These are phyloP conservation scores for Cicer pinnatifidum DNA, from an alignment of 306 rosid genomes.

Conservation along the genomic window DNA sequence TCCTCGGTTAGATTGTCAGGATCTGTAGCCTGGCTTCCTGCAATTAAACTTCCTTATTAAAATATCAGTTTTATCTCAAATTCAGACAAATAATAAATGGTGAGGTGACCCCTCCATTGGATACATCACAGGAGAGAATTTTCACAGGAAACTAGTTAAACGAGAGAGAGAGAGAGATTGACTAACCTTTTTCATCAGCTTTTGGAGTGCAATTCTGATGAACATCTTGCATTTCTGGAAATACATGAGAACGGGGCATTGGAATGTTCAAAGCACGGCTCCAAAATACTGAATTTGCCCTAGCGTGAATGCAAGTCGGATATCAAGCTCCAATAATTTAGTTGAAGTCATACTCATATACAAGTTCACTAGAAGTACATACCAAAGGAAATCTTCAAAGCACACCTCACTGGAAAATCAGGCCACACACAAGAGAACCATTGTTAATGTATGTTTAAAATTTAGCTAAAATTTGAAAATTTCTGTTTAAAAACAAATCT, in stretches of 20 bases:
- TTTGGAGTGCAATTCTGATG: constrained; percentile 50
- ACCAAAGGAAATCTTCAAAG: constrained; percentile 98
- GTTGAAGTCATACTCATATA: constrained; percentile 20
- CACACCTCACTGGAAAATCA: constrained; percentile 72
- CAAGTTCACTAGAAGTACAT: constrained; percentile 46
- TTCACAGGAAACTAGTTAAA: neutral
- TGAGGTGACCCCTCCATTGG: constrained; percentile 32
- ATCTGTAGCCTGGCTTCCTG: constrained; percentile 57
- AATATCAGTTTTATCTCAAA: constrained; percentile 13
- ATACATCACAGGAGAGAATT: neutral
- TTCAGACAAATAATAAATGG: constrained; percentile 38
- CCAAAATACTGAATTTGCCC: constrained; percentile 98
- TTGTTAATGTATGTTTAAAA: constrained; percentile 23
- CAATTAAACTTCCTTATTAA: constrained; percentile 38
- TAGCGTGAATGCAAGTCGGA: constrained; percentile 50
- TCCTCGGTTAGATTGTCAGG: constrained; percentile 51
- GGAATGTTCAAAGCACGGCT: constrained; percentile 92
- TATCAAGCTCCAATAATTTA: constrained; percentile 46
- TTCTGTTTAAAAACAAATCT: constrained; percentile 22
- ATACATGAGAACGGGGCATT: constrained; percentile 79
- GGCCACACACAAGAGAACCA: constrained; percentile 41
- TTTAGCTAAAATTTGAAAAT: constrained; percentile 20
- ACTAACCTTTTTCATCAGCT: constrained; percentile 54
- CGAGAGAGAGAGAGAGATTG: constrained; percentile 8
- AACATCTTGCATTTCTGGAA: constrained; percentile 67